Conservation (phyloP, 768 basidiomycete genomes). For the Xerocomellus dryophilus region DNA sequence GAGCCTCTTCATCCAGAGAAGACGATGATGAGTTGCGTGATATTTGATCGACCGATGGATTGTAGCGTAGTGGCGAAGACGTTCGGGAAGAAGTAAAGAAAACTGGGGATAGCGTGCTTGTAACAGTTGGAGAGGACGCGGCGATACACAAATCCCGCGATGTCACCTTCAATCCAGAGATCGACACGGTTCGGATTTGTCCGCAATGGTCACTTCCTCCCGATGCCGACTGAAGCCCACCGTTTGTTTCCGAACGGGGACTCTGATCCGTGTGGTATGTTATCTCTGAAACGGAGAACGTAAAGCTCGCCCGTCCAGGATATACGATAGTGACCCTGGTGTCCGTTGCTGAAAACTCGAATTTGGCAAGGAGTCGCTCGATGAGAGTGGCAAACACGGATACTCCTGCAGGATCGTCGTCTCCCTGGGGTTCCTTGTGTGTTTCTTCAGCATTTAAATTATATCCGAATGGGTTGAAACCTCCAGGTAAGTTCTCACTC, state of each 20-base stretch:
- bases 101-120: constrained; percentile 27
- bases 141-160: constrained; percentile 41
- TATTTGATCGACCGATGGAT: constrained; percentile 5
- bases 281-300: constrained; percentile 54
- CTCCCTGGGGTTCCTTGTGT: constrained; percentile 30
- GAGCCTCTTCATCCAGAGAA: constrained; percentile 63
- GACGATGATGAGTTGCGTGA: constrained; percentile 56
- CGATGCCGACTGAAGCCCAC: constrained; percentile 18
- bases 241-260: constrained; percentile 20
- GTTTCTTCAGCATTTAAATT: constrained; percentile 34
- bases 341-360: constrained; percentile 72
- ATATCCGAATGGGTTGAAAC: constrained; percentile 54
- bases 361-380: constrained; percentile 72
- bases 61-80: constrained; percentile 7
- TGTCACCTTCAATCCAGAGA: constrained; percentile 57
- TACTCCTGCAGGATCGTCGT: constrained; percentile 68
- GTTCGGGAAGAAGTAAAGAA: constrained; percentile 19
- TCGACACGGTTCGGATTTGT: constrained; percentile 46
- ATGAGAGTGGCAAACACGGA: constrained; percentile 79
- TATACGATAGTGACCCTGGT: constrained; percentile 68
- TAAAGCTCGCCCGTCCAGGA: constrained; percentile 59
- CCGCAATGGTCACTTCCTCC: constrained; percentile 20
- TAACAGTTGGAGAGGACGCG: constrained; percentile 14
- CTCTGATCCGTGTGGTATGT: constrained; percentile 47
- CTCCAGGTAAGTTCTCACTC: constrained; percentile 57